Conservation (phyloP, 306 rosid species). For the Prosopis cineraria region DNA sequence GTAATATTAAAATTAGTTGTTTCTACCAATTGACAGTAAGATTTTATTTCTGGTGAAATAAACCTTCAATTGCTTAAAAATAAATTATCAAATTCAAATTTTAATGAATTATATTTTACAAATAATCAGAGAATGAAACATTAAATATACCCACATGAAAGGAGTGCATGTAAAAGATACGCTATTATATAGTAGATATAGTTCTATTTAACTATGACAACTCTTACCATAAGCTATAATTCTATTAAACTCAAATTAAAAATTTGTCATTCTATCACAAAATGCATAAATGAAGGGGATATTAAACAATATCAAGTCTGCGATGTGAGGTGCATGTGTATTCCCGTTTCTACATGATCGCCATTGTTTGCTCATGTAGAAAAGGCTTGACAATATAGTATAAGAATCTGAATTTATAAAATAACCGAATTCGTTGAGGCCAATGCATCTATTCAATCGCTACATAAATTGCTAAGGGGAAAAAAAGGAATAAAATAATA, state of each 20-base stretch:
- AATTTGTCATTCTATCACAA: too few species aligned
- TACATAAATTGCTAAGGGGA: slow-evolving; percentile 1
- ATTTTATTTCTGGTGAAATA: background rate
- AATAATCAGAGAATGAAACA: background rate
- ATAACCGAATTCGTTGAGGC: slow-evolving; percentile 20
- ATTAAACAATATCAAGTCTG: too few species aligned
- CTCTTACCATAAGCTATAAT: too few species aligned
- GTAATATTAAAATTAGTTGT: too few species aligned
- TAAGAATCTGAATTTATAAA: slow-evolving; percentile 16
- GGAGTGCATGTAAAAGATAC: too few species aligned
- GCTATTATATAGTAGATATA: too few species aligned
- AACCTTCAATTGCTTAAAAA: background rate
- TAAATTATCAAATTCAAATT: too few species aligned
- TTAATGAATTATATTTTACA: background rate
- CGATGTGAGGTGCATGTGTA: background rate
- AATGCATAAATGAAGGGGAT: too few species aligned
- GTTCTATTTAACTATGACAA: too few species aligned
- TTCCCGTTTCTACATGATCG: background rate
- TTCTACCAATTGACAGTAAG: too few species aligned
- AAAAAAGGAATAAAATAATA: slow-evolving; percentile 27
- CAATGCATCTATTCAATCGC: slow-evolving; percentile 33
- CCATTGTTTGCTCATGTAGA: slow-evolving; percentile 1
- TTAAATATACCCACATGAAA: too few species aligned
- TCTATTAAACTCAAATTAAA: too few species aligned
- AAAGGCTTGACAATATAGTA: slow-evolving; percentile 14